Base-by-base conservation (phyloP, 352 stramenopile species). In the Pythium aquatile region DNA sequence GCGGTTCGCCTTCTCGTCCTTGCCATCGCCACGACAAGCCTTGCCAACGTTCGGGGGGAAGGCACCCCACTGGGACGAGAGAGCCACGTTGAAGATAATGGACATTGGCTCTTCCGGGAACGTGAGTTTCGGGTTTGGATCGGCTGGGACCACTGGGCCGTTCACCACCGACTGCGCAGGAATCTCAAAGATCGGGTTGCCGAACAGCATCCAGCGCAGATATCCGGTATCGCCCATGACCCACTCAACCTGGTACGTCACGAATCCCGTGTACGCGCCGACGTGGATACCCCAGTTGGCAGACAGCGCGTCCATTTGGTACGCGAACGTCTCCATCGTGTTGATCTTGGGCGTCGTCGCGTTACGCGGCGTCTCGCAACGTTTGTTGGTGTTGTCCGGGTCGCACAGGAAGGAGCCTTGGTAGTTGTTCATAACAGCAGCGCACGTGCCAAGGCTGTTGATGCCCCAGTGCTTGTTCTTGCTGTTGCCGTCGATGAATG, bases 61-160 rank as follows among this genome's bases (percentile, higher is more conserved):
- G 2, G 77, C 65, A 57, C 78, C 91, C 95, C 95, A 98, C 26
- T 90, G 83, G 13, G 75, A 83, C 7, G 89, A 97, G 16, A 98
- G 73, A 3, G 93, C 93, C 8, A 97, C 96, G 77, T 98, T 98
- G 53, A 98, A 77, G 47, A 98, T 85, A 20, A 98, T 54, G 65
- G 96, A 97, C 79, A 96, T 97, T 7, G 95, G 95, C 69, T 98
- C 95, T 49, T 93, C 81, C 11, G 79, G 77, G 60, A 91, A 87
- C 1, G 73, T 79, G n/a, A 80, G 78, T 35, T 61, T 48, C 6
- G 77, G 79, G 56, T 91, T 93, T 39, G 77, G 65, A 11, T 78
- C 73, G 14, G 44, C 66, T 37, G 90, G 55, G 78, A 88, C 86
- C 24, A 88, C 61, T 54, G 80, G 77, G 0, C 83, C 71, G 6